A percentile compares a stretch with the other conserved stretches of the same genome.
Evolutionary conservation across 495 filamentous ascomycete genomes (phyloP).

Genomic region (Neurospora africana): DNA sequence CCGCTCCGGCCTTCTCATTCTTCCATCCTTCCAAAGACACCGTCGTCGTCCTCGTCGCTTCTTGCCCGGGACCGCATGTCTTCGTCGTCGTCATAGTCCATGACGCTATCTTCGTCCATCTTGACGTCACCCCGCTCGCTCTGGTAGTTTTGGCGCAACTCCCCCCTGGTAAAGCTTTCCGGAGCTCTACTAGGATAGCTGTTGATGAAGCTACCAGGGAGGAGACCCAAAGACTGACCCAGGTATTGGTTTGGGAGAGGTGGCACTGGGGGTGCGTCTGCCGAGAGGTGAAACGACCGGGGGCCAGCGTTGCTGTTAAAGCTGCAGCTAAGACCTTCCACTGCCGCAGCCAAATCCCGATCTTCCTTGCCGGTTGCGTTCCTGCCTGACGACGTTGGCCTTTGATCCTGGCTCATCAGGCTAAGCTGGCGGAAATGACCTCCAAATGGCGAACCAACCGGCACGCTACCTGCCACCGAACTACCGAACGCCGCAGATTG

Average conservation of each 20-base stretch:
- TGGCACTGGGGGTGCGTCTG: constrained; percentile 78
- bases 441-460: constrained; percentile 33
- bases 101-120: constrained; percentile 58
- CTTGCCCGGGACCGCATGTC: constrained; percentile 51
- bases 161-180: constrained; percentile 40
- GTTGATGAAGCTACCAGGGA: constrained; percentile 33
- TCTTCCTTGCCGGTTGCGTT: constrained; percentile 61
- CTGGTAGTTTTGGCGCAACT: constrained; percentile 15
- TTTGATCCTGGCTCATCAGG: constrained; percentile 42
- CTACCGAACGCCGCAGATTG: constrained; percentile 53
- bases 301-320: constrained; percentile 61
- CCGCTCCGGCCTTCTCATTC: constrained; percentile 42
- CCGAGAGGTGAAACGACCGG: constrained; percentile 55
- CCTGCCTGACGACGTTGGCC: constrained; percentile 51
- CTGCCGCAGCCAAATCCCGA: constrained; percentile 75
- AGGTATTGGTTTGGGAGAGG: constrained; percentile 64
- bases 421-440: constrained; percentile 46
- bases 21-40: constrained; percentile 92
- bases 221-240: constrained; percentile 28
- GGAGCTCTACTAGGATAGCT: constrained; percentile 42
- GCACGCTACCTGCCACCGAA: constrained; percentile 40
- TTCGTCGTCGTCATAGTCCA: constrained; percentile 66
- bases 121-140: constrained; percentile 43
- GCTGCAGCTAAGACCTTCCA: constrained; percentile 81
- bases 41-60: constrained; percentile 86